Conservation (phyloP, 768 basidiomycete genomes). For the Rhizopogon rudus region DNA sequence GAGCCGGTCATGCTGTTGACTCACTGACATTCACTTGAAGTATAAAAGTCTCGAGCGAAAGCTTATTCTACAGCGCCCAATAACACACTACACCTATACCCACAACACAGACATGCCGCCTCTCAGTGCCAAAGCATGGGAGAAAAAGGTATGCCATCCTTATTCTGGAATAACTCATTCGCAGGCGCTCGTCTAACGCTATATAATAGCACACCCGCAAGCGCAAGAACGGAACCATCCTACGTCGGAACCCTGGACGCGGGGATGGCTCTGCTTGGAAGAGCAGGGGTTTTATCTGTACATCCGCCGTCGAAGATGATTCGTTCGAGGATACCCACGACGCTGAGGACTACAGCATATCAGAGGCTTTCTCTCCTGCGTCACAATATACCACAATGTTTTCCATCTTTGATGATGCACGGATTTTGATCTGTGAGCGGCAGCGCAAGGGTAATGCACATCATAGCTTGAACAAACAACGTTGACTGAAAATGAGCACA, state of each 20-base stretch:
- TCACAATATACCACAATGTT: not conserved
- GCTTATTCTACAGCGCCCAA: no score
- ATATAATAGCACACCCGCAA: not conserved
- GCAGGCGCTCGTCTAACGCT: not conserved
- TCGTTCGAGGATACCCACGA: not conserved
- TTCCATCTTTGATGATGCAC: slow-evolving; percentile 3
- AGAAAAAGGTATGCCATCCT: not conserved
- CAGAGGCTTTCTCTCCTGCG: not conserved
- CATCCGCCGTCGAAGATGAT: not conserved
- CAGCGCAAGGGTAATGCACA: slow-evolving; percentile 10
- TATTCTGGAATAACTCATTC: not conserved
- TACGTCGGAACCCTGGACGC: not conserved
- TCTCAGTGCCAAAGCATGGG: not conserved
- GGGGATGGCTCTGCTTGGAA: not conserved
- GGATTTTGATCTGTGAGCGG: not conserved
- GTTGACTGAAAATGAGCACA: not conserved
- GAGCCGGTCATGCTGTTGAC: not conserved
- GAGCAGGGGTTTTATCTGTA: not conserved
- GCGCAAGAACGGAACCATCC: not conserved
- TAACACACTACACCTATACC: not conserved
- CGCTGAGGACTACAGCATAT: not conserved
- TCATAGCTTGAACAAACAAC: not conserved
- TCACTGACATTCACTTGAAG: not conserved
- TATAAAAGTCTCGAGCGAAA: not conserved
- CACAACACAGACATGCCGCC: not conserved